Evolutionary conservation across 495 filamentous ascomycete genomes (phyloP), one percentile per base, ranked within the genome.

Genomic region (Zalerion maritima): DNA sequence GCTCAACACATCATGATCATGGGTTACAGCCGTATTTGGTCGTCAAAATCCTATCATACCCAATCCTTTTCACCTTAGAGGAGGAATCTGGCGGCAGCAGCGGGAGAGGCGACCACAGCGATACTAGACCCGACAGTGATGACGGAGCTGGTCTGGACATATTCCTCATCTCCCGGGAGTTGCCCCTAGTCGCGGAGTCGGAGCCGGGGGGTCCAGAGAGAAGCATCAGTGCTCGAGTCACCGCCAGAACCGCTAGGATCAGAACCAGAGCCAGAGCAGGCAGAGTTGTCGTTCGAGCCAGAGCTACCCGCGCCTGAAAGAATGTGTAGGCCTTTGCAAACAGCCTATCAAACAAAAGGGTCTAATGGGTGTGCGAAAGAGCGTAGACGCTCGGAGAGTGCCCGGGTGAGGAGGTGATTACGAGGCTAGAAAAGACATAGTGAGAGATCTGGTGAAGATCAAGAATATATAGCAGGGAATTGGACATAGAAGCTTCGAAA

Each of bases 61-160:
- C n/a, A n/a, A n/a, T 24, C 14, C 5, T 16, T n/a, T 23, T 8
- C 18, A 9, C n/a, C 14, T 14, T 4, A 17, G 31, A 32, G 18
- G 28, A 47, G 6, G 6, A 44, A 30, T 1, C 40, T 11, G 1
- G 49, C 47, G 10, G 38, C 52, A 14, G 40, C 44, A n/a, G 43
- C 45, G 14, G 42, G 32, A 12, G 34, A 26, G 10, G 15, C 4
- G 18, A 29, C 6, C 27, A 18, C 5, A 5, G 15, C 27, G 14
- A 22, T 26, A 13, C 7, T 36, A 10, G 20, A 13, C 18, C 36
- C 43, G 30, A 26, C 28, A 14, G 42, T 49, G 21, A 25, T 22
- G 14, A 17, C 29, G 9, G 19, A 16, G 14, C 34, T 29, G n/a
- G n/a, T n/a, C n/a, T n/a, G n/a, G n/a, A n/a, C n/a, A n/a, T n/a